Evolutionary conservation across 2,329 filamentous ascomycete species (phyloP).

Genomic region (Colletotrichum coccodes): DNA sequence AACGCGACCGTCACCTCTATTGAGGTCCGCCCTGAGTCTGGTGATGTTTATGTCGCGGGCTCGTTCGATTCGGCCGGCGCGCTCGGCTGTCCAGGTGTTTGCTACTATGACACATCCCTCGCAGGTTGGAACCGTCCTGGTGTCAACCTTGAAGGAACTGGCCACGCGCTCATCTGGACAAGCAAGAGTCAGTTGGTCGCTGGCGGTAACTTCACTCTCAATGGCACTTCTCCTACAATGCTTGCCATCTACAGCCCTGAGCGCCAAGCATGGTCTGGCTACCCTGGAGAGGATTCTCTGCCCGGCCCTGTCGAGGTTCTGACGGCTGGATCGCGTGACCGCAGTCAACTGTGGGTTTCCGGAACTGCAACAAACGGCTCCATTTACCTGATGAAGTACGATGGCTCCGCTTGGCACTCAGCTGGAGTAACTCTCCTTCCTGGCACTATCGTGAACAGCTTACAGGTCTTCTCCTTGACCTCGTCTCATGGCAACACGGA

Average conservation of each 20-base stretch:
- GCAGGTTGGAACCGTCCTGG: conserved; percentile 86
- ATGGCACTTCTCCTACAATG: conserved; percentile 68
- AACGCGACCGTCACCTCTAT: conserved; percentile 82
- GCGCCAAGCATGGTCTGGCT: conserved; percentile 71
- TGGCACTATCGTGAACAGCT: conserved; percentile 76
- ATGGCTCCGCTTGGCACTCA: conserved; percentile 76
- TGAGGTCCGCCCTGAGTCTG: conserved; percentile 73
- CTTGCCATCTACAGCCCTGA: conserved; percentile 80
- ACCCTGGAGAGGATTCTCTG: conserved; percentile 71
- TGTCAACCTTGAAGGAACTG: conserved; percentile 74
- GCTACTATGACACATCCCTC: conserved; percentile 76
- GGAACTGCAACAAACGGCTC: conserved; percentile 73
- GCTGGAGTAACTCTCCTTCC: conserved; percentile 71
- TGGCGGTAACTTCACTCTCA: conserved; percentile 79
- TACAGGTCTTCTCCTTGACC: conserved; percentile 83
- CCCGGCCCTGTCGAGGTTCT: conserved; percentile 85
- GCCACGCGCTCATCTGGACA: conserved; percentile 81
- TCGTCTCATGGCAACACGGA: conserved; percentile 72
- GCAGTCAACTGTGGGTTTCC: conserved; percentile 82
- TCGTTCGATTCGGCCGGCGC: conserved; percentile 85
- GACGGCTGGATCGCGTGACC: conserved; percentile 76
- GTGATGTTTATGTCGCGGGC: conserved; percentile 87
- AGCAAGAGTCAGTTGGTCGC: conserved; percentile 77
- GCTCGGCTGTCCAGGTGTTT: conserved; percentile 84
- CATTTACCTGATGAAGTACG: conserved; percentile 84